Conservation (phyloP, 2,329 filamentous ascomycete genomes). For the Chaetothyriales sp. region DNA sequence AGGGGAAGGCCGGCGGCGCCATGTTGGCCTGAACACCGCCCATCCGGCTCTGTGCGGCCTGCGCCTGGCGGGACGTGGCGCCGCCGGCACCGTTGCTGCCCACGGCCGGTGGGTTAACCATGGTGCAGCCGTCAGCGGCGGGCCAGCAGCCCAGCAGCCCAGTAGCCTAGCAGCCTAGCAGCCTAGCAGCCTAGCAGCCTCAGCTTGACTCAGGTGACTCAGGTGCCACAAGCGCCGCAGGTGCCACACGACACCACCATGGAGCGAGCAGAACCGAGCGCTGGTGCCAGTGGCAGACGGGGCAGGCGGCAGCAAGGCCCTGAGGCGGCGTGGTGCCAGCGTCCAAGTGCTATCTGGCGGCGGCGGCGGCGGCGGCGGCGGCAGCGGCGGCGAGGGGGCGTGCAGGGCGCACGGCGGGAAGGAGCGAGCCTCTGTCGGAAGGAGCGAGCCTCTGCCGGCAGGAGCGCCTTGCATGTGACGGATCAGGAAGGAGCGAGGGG, state of each 20-base stretch:
- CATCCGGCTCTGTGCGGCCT: slow-evolving; percentile 23
- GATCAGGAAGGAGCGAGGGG: background rate
- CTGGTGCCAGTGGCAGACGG: background rate
- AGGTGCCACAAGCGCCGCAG: background rate
- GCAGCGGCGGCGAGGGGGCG: no score
- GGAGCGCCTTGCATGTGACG: background rate
- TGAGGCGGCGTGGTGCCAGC: background rate
- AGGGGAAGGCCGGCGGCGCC: slow-evolving; percentile 38
- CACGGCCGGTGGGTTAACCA: slow-evolving; percentile 17
- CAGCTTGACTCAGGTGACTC: background rate
- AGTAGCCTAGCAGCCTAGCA: no score
- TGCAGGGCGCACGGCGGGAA: background rate
- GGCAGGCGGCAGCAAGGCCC: background rate
- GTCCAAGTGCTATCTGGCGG: background rate
- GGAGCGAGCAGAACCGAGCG: background rate
- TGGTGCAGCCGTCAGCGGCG: slow-evolving; percentile 2
- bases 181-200: background rate
- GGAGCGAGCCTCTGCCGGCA: background rate
- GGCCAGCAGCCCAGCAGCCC: no score
- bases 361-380: no score
- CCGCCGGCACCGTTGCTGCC: slow-evolving; percentile 10
- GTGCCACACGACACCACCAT: background rate
- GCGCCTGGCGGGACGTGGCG: slow-evolving; percentile 10
- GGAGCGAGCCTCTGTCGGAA: background rate
- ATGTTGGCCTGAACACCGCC: slow-evolving; percentile 32